Conservation (phyloP, 2,329 filamentous ascomycete species). For the Annulohypoxylon truncatum region DNA sequence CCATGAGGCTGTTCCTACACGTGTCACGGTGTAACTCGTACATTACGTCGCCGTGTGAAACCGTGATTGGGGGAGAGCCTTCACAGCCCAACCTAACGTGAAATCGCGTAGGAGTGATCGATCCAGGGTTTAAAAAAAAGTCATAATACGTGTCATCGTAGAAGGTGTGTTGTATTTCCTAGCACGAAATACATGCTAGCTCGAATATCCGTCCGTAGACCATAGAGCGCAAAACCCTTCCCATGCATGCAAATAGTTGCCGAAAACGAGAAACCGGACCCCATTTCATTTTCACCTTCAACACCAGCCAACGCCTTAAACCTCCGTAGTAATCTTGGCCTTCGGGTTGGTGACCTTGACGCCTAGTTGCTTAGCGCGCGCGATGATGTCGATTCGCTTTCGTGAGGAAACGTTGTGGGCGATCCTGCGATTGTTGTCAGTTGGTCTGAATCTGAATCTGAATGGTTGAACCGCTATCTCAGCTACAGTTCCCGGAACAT, state of each 20-base stretch:
- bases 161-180: conserved; percentile 51
- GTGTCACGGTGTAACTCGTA: conserved; percentile 32
- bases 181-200: conserved; percentile 52
- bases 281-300: conserved; percentile 44
- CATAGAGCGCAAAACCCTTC: conserved; percentile 52
- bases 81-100: conserved; percentile 22
- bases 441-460: conserved; percentile 11
- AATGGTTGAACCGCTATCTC: not conserved
- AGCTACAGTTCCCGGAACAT: not conserved
- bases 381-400: conserved; percentile 98
- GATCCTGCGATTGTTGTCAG: conserved; percentile 76
- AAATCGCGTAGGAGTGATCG: conserved; percentile 32
- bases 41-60: conserved; percentile 4
- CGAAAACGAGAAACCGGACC: conserved; percentile 53
- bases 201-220: conserved; percentile 51
- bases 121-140: conserved; percentile 8
- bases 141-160: conserved; percentile 47
- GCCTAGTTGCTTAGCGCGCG: conserved; percentile 96
- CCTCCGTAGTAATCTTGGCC: conserved; percentile 98
- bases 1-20: conserved; percentile 21
- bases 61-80: conserved; percentile 28
- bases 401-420: conserved; percentile 97
- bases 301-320: conserved; percentile 61
- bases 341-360: conserved; percentile 99
- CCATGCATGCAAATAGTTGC: conserved; percentile 51